Percentiles rank a stretch among this genome's conserved stretches.
phyloP scores from a whole-genome alignment of 805 yeast species.

The Hanseniaspora pseudoguilliermondii region DNA sequence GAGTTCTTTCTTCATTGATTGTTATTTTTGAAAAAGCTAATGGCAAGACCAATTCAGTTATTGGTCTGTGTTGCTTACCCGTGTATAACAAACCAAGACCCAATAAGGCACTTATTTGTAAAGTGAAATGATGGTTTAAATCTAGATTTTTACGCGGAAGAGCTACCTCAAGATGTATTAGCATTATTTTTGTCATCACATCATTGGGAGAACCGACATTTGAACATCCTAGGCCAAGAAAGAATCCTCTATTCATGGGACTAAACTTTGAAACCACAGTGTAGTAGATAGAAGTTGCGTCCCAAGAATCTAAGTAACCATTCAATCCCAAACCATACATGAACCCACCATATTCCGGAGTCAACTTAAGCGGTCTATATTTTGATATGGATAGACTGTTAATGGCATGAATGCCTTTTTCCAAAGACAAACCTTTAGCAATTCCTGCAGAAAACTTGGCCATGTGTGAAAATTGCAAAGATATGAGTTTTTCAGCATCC shows the following conservation, averaged over 20 bases:
- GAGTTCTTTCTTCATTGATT: slow-evolving; percentile 42
- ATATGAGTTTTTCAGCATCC: background rate
- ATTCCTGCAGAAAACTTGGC: slow-evolving; percentile 1
- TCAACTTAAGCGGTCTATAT: slow-evolving; percentile 57
- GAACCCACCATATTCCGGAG: slow-evolving; percentile 88
- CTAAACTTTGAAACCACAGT: slow-evolving; percentile 82
- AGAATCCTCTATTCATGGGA: slow-evolving; percentile 69
- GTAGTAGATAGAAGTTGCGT: slow-evolving; percentile 72
- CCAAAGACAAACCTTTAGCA: background rate
- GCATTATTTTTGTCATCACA: slow-evolving; percentile 75
- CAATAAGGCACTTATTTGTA: slow-evolving; percentile 82
- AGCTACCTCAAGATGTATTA: slow-evolving; percentile 85
- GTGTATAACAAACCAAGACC: slow-evolving; percentile 80
- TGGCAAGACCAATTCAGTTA: slow-evolving; percentile 65
- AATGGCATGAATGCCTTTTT: slow-evolving; percentile 16
- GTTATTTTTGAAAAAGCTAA: slow-evolving; percentile 45
- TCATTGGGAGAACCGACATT: slow-evolving; percentile 68
- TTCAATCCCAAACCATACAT: slow-evolving; percentile 82
- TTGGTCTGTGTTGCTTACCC: slow-evolving; percentile 67
- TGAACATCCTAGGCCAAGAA: slow-evolving; percentile 90
- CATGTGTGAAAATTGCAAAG: slow-evolving; percentile 7
- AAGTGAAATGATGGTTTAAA: slow-evolving; percentile 65
- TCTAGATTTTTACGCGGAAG: slow-evolving; percentile 74
- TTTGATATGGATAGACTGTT: slow-evolving; percentile 82
- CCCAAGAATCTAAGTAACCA: slow-evolving; percentile 76